Percentiles rank a stretch among this genome's conserved stretches.
These are phyloP conservation scores for Pulicaria dysenterica DNA, from an alignment of 129 eudicot genomes.

Conservation along the genomic window DNA sequence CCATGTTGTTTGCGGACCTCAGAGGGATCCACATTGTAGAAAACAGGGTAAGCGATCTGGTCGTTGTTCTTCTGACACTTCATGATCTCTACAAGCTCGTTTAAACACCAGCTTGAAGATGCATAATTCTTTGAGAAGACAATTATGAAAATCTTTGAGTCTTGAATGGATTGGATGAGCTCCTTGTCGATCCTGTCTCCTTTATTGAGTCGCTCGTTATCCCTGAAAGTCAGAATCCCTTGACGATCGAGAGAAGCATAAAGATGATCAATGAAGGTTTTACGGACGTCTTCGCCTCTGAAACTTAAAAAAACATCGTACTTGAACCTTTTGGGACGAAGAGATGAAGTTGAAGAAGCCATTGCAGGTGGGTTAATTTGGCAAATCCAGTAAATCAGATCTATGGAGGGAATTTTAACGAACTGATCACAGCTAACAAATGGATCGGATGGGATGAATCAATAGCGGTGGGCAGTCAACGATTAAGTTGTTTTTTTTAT, in stretches of 20 bases:
- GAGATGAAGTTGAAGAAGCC: constrained; percentile 12
- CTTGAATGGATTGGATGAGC: not conserved
- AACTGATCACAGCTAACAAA: too few species aligned
- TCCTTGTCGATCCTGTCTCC: not conserved
- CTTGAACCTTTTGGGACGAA: not conserved
- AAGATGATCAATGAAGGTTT: not conserved
- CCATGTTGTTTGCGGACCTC: constrained; percentile 1
- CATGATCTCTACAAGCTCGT: not conserved
- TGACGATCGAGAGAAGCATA: not conserved
- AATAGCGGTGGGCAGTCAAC: too few species aligned
- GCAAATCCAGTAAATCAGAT: too few species aligned
- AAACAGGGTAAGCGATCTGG: not conserved
- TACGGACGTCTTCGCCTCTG: not conserved
- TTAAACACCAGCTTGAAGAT: not conserved
- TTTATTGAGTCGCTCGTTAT: not conserved
- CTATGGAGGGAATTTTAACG: too few species aligned
- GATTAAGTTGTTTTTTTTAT: too few species aligned
- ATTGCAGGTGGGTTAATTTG: not conserved
- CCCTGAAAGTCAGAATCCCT: not conserved
- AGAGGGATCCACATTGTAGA: not conserved
- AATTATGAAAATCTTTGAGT: not conserved
- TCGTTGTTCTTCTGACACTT: not conserved
- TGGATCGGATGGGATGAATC: too few species aligned
- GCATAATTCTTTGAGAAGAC: not conserved
- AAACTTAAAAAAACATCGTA: not conserved